Evolutionary conservation across 2,329 filamentous ascomycete genomes (phyloP).

Genomic region (Aspergillus brasiliensis): DNA sequence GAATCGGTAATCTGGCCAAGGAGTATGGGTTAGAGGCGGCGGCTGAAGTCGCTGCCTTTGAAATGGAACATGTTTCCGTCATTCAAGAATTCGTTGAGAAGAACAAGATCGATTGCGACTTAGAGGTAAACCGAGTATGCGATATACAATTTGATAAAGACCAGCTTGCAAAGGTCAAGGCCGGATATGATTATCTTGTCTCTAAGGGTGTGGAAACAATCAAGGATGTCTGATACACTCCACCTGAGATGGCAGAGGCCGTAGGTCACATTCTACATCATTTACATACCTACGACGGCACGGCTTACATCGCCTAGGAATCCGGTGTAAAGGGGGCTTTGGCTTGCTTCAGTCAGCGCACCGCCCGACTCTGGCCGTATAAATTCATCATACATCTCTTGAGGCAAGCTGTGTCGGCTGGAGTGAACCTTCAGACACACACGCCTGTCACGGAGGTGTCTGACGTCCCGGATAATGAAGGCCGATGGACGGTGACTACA

Average conservation of each 20-base stretch:
- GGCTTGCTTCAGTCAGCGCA: conserved; percentile 36
- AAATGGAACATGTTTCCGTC: conserved; percentile 42
- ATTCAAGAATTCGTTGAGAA: conserved; percentile 44
- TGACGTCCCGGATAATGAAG: conserved; percentile 19
- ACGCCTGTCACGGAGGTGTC: conserved; percentile 48
- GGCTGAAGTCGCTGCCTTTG: conserved; percentile 43
- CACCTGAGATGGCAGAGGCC: conserved; percentile 27
- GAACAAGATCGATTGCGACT: conserved; percentile 49
- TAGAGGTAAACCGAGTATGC: conserved; percentile 40
- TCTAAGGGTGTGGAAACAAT: conserved; percentile 28
- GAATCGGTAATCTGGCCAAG: conserved; percentile 33
- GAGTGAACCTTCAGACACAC: conserved; percentile 57
- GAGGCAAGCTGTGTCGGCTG: conserved; percentile 55
- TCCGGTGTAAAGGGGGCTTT: conserved; percentile 43
- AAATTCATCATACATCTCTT: conserved; percentile 76
- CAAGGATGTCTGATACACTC: conserved; percentile 29
- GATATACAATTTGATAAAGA: conserved; percentile 41
- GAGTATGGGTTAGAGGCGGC: conserved; percentile 40
- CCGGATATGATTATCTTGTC: conserved; percentile 31
- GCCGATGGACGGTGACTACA: conserved; percentile 66
- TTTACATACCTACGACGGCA: not conserved
- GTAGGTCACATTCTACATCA: conserved; percentile 14
- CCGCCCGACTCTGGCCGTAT: conserved; percentile 61
- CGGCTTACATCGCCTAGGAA: conserved; percentile 21
- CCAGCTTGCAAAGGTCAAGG: conserved; percentile 34